Evolutionary conservation across 768 basidiomycete species (phyloP), one percentile per base, ranked within the genome.

Genomic region (Strobilomyces confusus): DNA sequence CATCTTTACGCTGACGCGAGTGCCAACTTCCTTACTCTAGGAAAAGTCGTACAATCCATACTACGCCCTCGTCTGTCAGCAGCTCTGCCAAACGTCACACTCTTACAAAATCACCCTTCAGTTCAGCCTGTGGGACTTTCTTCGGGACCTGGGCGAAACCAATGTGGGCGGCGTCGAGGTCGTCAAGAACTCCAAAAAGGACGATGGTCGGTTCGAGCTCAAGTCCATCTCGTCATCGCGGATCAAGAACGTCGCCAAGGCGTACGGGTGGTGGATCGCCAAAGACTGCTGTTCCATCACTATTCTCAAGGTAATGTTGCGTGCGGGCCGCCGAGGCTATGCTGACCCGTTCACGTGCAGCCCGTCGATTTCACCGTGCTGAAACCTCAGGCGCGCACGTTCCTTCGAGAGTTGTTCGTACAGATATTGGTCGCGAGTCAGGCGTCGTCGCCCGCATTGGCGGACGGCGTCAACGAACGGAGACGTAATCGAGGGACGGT

Each of bases 91-190:
- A 9, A 74, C 73, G 9, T 85, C 92, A 0, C 92, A 95, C 65
- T 81, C 87, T 5, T 86, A 93, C 75, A 90, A 83, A 63, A 87
- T 98, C 60, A 98, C 97, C 2, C 75, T 98, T 20, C 97, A 98
- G 64, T 98, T 91, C 68, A 91, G 86, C 60, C 72, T 98, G 7
- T 99, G 97, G 97, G 97, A 99, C 67, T 95, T 98, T 66, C 72
- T 98, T 26, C 87, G 95, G 9, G 91, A 91, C 55, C 74, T 98
- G 41, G 95, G 93, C 13, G 92, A 97, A 70, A 80, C 76, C 11
- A 80, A 72, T 29, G 89, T 94, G 33, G 92, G 92, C 2, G 92
- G 92, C 8, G 80, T 79, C 0, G 89, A 87, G 64, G 73, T 92
- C 36, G 76, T 90, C 62, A 89, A 89, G 66, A 82, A 77, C 54